These are phyloP conservation scores for Tubosaeta sp. DNA, from an alignment of 768 basidiomycete species.

Conservation along the genomic window DNA sequence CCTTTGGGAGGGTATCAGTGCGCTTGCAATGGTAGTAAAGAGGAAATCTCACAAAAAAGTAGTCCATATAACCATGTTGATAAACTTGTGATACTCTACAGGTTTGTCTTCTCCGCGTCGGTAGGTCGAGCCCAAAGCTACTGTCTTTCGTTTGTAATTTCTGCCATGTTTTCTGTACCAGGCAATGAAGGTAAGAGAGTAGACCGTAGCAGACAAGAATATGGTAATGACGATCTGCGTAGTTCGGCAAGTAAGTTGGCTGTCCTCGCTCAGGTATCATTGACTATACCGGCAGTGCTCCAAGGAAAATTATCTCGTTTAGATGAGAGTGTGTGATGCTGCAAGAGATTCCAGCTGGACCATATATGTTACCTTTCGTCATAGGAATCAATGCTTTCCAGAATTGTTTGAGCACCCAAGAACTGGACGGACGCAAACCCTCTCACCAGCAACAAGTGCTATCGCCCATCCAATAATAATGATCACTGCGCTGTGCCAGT, in stretches of 20 bases:
- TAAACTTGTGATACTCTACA: slow-evolving; percentile 57
- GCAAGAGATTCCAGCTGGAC: slow-evolving; percentile 48
- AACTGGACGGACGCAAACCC: not conserved
- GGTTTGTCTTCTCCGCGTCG: slow-evolving; percentile 39
- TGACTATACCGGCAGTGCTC: slow-evolving; percentile 55
- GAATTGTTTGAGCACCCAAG: not conserved
- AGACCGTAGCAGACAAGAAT: slow-evolving; percentile 51
- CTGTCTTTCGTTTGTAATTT: slow-evolving; percentile 46
- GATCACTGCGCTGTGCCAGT: slow-evolving; percentile 40
- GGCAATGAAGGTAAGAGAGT: slow-evolving; percentile 57
- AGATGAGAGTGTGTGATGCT: slow-evolving; percentile 43
- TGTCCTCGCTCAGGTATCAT: not conserved
- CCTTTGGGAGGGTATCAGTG: slow-evolving; percentile 33
- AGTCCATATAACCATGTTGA: slow-evolving; percentile 56
- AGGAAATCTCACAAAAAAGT: slow-evolving; percentile 60
- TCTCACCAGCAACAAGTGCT: slow-evolving; percentile 46
- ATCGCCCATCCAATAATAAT: slow-evolving; percentile 53
- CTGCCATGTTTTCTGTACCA: slow-evolving; percentile 54
- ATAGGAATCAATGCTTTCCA: slow-evolving; percentile 37
- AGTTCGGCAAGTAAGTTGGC: slow-evolving; percentile 3
- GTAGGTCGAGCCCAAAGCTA: slow-evolving; percentile 48
- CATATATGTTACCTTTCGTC: slow-evolving; percentile 43
- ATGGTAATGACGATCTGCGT: slow-evolving; percentile 56
- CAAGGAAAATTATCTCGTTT: slow-evolving; percentile 46
- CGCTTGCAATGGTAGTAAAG: slow-evolving; percentile 1